Percentiles rank a stretch among this genome's conserved stretches.
Evolutionary conservation across 1,284 basidiomycete genomes (phyloP).

Genomic region (Boletus semigastroideus): DNA sequence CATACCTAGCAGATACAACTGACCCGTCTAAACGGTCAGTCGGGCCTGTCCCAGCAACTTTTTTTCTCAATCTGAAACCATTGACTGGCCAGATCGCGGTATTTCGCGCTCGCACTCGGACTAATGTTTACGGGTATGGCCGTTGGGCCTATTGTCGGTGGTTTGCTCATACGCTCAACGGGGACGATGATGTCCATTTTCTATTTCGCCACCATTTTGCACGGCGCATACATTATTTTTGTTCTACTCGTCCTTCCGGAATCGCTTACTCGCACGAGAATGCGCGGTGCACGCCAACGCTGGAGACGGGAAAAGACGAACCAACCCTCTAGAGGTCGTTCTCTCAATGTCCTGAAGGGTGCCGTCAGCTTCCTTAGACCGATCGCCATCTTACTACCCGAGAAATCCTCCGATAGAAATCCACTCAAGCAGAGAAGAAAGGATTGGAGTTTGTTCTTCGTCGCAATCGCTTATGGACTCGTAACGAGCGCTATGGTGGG

Average conservation of each 20-base stretch:
- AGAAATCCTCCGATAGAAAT: conserved; percentile 28
- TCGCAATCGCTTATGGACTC: conserved; percentile 58
- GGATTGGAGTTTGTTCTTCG: conserved; percentile 70
- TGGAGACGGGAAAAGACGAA: conserved; percentile 6
- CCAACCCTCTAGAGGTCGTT: background rate
- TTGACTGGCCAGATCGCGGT: conserved; percentile 45
- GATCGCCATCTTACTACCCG: conserved; percentile 63
- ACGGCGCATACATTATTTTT: conserved; percentile 50
- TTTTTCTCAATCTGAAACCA: background rate
- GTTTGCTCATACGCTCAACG: conserved; percentile 60
- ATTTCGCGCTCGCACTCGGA: conserved; percentile 64
- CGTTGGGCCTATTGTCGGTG: conserved; percentile 72
- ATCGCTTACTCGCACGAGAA: conserved; percentile 51
- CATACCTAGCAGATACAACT: conserved; percentile 31
- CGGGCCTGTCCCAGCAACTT: background rate
- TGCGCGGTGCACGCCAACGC: conserved; percentile 18
- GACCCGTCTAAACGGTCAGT: conserved; percentile 27
- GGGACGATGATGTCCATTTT: conserved; percentile 65
- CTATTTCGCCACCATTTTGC: conserved; percentile 55
- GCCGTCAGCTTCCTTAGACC: conserved; percentile 64
- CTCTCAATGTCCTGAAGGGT: conserved; percentile 29
- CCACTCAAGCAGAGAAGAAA: conserved; percentile 44
- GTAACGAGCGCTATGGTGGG: conserved; percentile 57
- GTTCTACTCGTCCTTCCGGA: conserved; percentile 72
- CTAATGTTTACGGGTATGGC: conserved; percentile 66